phyloP scores from a whole-genome alignment of 129 eudicot species.

The Silybum marianum region DNA sequence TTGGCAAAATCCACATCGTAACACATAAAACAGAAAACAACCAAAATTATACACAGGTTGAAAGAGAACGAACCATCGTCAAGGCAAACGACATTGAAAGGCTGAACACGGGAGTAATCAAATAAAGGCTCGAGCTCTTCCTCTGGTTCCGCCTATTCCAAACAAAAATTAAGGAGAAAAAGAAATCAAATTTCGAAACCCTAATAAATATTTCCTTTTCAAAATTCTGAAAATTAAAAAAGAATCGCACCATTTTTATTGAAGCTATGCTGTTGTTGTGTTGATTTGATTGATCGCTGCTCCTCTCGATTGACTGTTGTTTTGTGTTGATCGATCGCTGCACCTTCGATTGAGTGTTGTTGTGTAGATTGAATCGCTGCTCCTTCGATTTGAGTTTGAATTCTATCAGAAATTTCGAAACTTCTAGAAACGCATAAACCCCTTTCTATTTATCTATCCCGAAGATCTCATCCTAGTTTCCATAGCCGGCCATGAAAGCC shows the following conservation, averaged over 20 bases:
- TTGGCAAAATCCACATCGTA: slow-evolving; percentile 9
- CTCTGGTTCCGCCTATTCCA: slow-evolving; percentile 46
- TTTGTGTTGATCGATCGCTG: background rate
- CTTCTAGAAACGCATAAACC: background rate
- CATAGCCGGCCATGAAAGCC: background rate
- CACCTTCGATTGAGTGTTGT: background rate
- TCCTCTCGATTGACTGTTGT: background rate
- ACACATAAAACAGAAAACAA: background rate
- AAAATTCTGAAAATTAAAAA: background rate
- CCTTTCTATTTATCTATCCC: background rate
- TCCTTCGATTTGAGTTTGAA: background rate
- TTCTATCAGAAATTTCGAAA: background rate
- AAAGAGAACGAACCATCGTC: slow-evolving; percentile 46
- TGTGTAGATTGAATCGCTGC: background rate
- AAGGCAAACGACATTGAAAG: slow-evolving; percentile 37
- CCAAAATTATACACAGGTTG: background rate
- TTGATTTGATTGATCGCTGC: slow-evolving; percentile 3
- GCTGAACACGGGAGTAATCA: slow-evolving; percentile 92
- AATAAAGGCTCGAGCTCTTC: slow-evolving; percentile 92
- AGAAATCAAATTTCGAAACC: slow-evolving; percentile 31
- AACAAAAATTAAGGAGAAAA: background rate
- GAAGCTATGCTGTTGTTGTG: slow-evolving; percentile 14
- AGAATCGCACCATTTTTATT: slow-evolving; percentile 28
- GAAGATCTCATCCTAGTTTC: background rate
- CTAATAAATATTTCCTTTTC: background rate